Conservation (phyloP, 2,329 filamentous ascomycete genomes). For the Cladophialophora bantiana region DNA sequence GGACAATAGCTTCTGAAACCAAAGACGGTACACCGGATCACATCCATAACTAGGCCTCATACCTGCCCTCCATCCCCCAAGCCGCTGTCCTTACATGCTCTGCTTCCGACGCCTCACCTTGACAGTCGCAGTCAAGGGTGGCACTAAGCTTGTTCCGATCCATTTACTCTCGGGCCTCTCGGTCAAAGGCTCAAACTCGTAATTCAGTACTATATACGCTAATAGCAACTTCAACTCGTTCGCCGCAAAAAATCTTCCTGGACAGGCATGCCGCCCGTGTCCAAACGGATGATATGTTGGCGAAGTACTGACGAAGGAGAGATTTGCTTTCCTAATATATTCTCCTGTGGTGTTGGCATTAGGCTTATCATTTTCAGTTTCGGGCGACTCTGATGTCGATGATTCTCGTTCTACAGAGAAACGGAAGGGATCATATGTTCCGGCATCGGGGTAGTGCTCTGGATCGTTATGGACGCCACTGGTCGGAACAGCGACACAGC, state of each 20-base stretch:
- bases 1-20: not conserved
- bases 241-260: slow-evolving; percentile 45
- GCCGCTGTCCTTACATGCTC: not conserved
- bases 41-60: not conserved
- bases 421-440: slow-evolving; percentile 59
- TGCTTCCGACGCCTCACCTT: slow-evolving; percentile 26
- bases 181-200: slow-evolving; percentile 40
- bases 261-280: slow-evolving; percentile 60
- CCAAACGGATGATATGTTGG: slow-evolving; percentile 62
- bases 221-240: slow-evolving; percentile 43
- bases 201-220: slow-evolving; percentile 43
- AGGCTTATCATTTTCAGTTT: slow-evolving; percentile 8
- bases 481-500: slow-evolving; percentile 54
- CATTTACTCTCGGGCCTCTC: slow-evolving; percentile 28
- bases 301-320: slow-evolving; percentile 63
- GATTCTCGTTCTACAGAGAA: slow-evolving; percentile 55
- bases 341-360: slow-evolving; percentile 35
- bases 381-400: slow-evolving; percentile 44
- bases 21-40: not conserved
- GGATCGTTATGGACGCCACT: slow-evolving; percentile 58
- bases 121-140: slow-evolving; percentile 34
- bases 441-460: slow-evolving; percentile 52
- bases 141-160: slow-evolving; percentile 27
- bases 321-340: slow-evolving; percentile 46
- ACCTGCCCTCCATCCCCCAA: not conserved